A percentile compares a stretch with the other conserved stretches of the same genome.
These are phyloP conservation scores for Chondrostereum purpureum DNA, from an alignment of 1,284 basidiomycete genomes.

Conservation along the genomic window DNA sequence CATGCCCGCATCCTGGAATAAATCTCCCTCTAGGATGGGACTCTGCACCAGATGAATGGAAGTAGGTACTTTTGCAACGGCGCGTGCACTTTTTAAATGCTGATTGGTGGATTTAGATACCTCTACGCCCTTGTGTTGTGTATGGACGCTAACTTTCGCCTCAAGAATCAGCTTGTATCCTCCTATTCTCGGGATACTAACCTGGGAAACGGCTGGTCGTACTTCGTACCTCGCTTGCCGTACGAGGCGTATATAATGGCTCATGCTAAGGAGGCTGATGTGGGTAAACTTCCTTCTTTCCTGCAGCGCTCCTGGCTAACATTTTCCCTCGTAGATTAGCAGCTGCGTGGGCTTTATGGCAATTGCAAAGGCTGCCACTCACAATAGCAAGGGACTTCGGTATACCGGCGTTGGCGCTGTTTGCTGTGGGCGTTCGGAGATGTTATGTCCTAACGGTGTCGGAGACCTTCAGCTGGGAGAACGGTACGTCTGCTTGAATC, in stretches of 20 bases:
- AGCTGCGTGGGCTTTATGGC: constrained; percentile 17
- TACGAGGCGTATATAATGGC: constrained; percentile 12
- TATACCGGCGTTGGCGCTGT: constrained; percentile 16
- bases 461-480: constrained; percentile 18
- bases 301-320: not conserved
- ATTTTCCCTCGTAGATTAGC: constrained; percentile 14
- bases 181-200: constrained; percentile 10
- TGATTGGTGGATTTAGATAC: constrained; percentile 11
- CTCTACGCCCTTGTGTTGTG: constrained; percentile 13
- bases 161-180: constrained; percentile 11
- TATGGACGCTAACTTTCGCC: constrained; percentile 19
- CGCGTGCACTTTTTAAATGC: not conserved
- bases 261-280: constrained; percentile 15
- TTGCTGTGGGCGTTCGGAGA: constrained; percentile 14
- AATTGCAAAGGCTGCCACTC: constrained; percentile 14
- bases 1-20: constrained; percentile 25
- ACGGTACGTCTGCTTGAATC: constrained; percentile 4
- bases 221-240: constrained; percentile 11
- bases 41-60: constrained; percentile 9
- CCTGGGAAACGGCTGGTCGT: constrained; percentile 16
- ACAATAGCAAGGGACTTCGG: constrained; percentile 14
- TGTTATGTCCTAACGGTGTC: constrained; percentile 15
- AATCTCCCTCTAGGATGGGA: constrained; percentile 26
- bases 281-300: constrained; percentile 1
- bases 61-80: constrained; percentile 8